Evolutionary conservation across 2,329 filamentous ascomycete genomes (phyloP).

Genomic region (Colletotrichum incanum): DNA sequence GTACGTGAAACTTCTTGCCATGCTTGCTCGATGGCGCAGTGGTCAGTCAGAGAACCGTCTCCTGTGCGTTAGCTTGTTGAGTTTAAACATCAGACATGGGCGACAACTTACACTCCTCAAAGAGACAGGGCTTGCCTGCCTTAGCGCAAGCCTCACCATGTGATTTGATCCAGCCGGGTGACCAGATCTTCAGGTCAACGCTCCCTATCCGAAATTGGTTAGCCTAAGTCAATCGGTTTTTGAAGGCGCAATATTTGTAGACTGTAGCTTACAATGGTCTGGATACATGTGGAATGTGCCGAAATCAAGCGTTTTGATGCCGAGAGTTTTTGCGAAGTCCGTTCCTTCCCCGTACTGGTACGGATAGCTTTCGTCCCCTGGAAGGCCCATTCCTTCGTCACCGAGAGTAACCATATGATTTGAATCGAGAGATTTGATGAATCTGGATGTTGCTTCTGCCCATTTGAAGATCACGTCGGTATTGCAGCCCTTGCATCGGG

Average conservation of each 20-base stretch:
- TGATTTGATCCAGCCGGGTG: constrained; percentile 24
- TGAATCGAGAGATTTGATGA: no score
- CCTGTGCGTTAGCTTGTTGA: constrained; percentile 11
- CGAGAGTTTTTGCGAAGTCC: constrained; percentile 65
- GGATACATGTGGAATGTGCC: constrained; percentile 30
- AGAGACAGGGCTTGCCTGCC: constrained; percentile 25
- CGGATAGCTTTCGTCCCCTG: no score
- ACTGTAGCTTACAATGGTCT: constrained; percentile 8
- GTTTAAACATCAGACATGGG: constrained; percentile 7
- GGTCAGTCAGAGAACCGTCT: constrained; percentile 22
- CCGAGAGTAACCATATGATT: no score
- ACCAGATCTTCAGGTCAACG: constrained; percentile 3
- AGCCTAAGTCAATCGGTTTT: neutral
- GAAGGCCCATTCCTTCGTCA: no score
- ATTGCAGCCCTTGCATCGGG: no score
- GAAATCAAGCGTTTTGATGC: constrained; percentile 64
- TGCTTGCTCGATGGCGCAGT: constrained; percentile 64
- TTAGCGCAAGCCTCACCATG: constrained; percentile 21
- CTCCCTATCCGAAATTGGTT: neutral
- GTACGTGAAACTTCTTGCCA: constrained; percentile 46
- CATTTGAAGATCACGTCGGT: no score
- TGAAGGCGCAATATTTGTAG: neutral
- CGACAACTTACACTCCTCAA: constrained; percentile 27
- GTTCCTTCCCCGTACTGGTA: constrained; percentile 36
- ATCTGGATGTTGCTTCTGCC: no score